Base-by-base conservation (phyloP, 179 eudicot species). In the Patellifolia procumbens region DNA sequence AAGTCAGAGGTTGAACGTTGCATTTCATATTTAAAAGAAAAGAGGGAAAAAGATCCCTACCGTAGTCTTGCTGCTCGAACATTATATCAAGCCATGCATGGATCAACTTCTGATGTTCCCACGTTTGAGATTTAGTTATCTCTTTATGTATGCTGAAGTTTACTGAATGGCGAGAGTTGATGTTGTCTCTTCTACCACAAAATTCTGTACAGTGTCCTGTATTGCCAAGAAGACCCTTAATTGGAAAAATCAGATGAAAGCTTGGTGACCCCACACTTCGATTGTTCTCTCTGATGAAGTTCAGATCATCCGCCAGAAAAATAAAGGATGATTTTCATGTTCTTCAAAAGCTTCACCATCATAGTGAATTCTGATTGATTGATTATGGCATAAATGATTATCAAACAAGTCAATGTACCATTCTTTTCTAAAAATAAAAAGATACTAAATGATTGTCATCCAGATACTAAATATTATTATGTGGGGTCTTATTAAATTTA, bases 1-100 rank as follows among this genome's bases (percentile, higher is more conserved):
- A 89, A 92, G 75, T 74, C 85, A 3, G 90, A 88, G 78, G 97
- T 92, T 46, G 94, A 91, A 79, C 83, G 53, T n/a, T 85, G 90
- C 85, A 85, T 92, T 62, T 81, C 80, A 53, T 92, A 81, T 81
- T 73, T 92, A 68, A 88, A 85, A 81, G 87, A 85, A 80, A 91
- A 85, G 60, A 83, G 94, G 75, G 94, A 92, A 72, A 75, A 74
- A 35, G 97, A 92, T 63, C 94, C 96, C 20, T 91, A 85, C 53
- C 75, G 97, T 72, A 85, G 83, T 83, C 70, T 92, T 16, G 34
- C 83, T 55, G 78, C 88, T 70, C 89, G 95, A 56, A 61, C 85
- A 49, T 24, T 83, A 31, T 92, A 89, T 76, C 91, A 83, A 73
- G 84, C 89, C 10, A 60, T 35, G 0, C 85, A 91, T 63, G 93